Evolutionary conservation across 164 flowering plant species (phyloP).

Genomic region (Tetrastigma voinierianum): DNA sequence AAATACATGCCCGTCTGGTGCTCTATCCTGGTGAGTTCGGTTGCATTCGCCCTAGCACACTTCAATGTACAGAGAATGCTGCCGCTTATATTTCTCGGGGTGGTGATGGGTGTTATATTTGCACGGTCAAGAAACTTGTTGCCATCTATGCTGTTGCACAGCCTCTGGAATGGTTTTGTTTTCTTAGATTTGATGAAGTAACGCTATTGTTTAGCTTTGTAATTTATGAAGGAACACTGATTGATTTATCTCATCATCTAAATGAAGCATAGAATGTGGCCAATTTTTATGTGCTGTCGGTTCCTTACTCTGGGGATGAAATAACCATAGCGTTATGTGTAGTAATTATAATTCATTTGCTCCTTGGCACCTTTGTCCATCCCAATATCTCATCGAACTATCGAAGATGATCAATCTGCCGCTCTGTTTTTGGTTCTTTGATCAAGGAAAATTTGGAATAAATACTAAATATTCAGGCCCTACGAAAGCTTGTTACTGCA

Average conservation of each 20-base stretch:
- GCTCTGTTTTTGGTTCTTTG: too few species aligned
- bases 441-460: too few species aligned
- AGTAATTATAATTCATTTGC: too few species aligned
- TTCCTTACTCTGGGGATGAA: too few species aligned
- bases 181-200: slow-evolving; percentile 86
- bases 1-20: slow-evolving; percentile 97
- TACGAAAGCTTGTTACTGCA: too few species aligned
- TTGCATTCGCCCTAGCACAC: slow-evolving; percentile 92
- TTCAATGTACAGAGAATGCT: slow-evolving; percentile 90
- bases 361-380: too few species aligned
- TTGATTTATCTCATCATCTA: neutral
- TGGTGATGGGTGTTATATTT: slow-evolving; percentile 82
- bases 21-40: slow-evolving; percentile 74
- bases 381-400: too few species aligned
- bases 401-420: too few species aligned
- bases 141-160: slow-evolving; percentile 86
- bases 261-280: neutral
- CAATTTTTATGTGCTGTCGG: too few species aligned
- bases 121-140: slow-evolving; percentile 79
- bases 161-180: slow-evolving; percentile 96
- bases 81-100: slow-evolving; percentile 86
- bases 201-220: neutral
- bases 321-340: too few species aligned
- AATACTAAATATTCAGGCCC: too few species aligned
- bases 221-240: neutral